Base-by-base conservation (phyloP, 305 asterid species). In the Caryopteris hybrid region DNA sequence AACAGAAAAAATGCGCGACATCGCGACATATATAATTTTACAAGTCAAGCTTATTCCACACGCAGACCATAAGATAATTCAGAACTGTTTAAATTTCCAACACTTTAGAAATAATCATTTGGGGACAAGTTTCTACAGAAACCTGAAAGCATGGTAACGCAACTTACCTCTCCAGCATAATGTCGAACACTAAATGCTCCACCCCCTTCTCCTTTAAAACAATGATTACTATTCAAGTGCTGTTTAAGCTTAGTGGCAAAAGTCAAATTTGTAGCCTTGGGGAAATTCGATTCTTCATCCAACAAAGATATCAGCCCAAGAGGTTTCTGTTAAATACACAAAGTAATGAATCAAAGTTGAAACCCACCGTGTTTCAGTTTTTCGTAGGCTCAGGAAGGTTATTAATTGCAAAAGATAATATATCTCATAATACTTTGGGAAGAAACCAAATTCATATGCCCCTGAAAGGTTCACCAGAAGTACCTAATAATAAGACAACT, bases 251-350 rank as follows among this genome's bases (percentile, higher is more conserved):
- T 92, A 72, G 80, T 67, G 27, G 89, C 85, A 73, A 92, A 82
- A 58, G 97, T 87, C 72, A 83, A 73, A 81, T 85, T 89, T 64
- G 93, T 90, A 55, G 97, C 92, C 70, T 78, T 83, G 31, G 90
- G 93, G 61, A 84, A 84, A 75, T 83, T 88, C 60, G 97, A 92
- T 71, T 86, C 98, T 79, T 92, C 99, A 68, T 92, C 95, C 90
- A 95, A 61, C 69, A 95, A 80, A 57, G 96, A 90, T 79, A 92
- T 83, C 60, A 95, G 80, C 73, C 98, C 99, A 70, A 78, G 74
- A 46, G 96, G 95, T 78, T 74, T 92, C 99, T 95, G 89, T 83
- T 82, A 55, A 68, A 69, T 36, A 66, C 48, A 66, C 20, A 41
- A 70, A 42, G 6, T 31, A 31, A 31, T 31, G 36, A 0, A 5